Evolutionary conservation across 1,139 yeast species (phyloP), one percentile per base, ranked within the genome.

Genomic region (Yamadazyma atmosphaerica): DNA sequence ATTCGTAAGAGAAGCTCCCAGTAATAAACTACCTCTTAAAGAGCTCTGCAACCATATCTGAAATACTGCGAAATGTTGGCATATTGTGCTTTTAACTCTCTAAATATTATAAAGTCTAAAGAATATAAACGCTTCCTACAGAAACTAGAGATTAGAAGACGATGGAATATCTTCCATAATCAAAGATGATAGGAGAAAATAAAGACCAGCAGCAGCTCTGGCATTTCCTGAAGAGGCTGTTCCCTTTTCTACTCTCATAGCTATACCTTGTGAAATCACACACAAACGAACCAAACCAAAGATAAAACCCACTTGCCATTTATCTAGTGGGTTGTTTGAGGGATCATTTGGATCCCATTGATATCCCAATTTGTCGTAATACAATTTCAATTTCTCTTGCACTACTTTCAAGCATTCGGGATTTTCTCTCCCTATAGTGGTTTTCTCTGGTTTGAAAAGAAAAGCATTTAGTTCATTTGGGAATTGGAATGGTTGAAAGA

Each of bases 251-350:
- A 72, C 66, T 41, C 88, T 66, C 63, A 83, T 82, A 9, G 82
- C 83, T 43, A 82, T 79, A 3, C 88, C 88, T 48, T 82, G 88
- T 24, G 77, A 66, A 43, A 82, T 82, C 15, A 82, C 86, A 45
- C 79, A 68, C 25, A 81, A 65, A 32, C 87, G 60, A 36, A 77
- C 66, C 39, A 81, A 66, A 0, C 85, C 85, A 56, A 79, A 81
- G 1, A 79, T 83, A 19, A 65, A 69, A 1, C 85, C 87, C 40
- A 76, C 74, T 8, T 59, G 55, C 84, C 86, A 81, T 36, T 64
- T 55, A 26, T 63, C 66, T 4, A 58, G 37, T 2, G 80, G 72
- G 44, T 73, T 70, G 41, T 70, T 69, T 13, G 55, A 48, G 1
- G 57, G 52, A 36, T 69, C 72, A 13, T 48, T 43, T 0, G 51